phyloP scores from a whole-genome alignment of 1,284 basidiomycete genomes.

The Ganoderma lucidum region DNA sequence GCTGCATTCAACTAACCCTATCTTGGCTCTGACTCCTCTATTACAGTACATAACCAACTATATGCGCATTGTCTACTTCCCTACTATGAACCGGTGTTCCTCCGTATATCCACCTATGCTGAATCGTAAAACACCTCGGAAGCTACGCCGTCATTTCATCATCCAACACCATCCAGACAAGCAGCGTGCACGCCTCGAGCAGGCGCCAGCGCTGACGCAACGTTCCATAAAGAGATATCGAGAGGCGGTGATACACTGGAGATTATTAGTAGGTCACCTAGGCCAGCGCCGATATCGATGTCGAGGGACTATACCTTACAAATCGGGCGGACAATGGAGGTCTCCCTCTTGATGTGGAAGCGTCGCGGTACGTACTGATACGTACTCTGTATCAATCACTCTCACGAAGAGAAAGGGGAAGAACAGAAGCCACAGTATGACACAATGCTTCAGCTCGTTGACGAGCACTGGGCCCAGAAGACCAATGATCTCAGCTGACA shows the following conservation, averaged over 20 bases:
- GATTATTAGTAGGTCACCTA: background rate
- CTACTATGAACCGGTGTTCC: background rate
- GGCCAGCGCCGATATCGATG: background rate
- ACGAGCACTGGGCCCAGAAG: background rate
- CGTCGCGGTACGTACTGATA: background rate
- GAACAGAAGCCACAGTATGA: background rate
- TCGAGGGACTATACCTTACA: background rate
- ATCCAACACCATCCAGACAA: background rate
- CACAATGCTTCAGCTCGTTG: background rate
- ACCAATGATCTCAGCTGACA: background rate
- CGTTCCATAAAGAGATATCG: conserved; percentile 10
- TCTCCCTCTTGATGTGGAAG: background rate
- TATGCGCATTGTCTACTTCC: background rate
- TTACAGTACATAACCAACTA: background rate
- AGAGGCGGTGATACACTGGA: conserved; percentile 4
- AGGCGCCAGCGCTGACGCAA: background rate
- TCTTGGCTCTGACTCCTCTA: background rate
- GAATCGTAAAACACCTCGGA: background rate
- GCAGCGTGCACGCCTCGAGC: background rate
- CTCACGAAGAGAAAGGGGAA: background rate
- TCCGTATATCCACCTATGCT: background rate
- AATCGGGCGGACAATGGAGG: conserved; percentile 24
- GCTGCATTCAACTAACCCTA: background rate
- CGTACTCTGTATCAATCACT: background rate
- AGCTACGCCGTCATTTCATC: conserved; percentile 2